Conservation (phyloP, 1,284 basidiomycete genomes). For the Trichosporon ovoides region DNA sequence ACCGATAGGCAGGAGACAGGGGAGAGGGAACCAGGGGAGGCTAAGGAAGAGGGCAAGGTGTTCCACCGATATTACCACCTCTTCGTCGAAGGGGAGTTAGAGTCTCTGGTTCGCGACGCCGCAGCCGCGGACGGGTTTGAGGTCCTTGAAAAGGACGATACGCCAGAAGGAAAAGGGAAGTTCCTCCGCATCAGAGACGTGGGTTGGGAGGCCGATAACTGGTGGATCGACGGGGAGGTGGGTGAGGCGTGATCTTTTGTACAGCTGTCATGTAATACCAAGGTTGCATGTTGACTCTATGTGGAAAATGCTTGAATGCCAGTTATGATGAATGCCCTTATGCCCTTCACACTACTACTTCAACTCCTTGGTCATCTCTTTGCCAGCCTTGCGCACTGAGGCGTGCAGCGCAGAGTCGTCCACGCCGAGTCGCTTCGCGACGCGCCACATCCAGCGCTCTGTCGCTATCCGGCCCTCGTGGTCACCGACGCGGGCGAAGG, state of each 20-base stretch:
- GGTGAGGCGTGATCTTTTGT: constrained; percentile 15
- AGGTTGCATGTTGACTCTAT: neutral
- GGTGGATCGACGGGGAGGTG: constrained; percentile 49
- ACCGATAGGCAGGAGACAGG: neutral
- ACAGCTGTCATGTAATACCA: constrained; percentile 4
- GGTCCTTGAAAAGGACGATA: constrained; percentile 17
- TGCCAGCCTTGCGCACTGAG: neutral
- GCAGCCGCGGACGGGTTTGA: constrained; percentile 57
- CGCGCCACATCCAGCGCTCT: constrained; percentile 19
- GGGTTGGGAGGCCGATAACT: constrained; percentile 66
- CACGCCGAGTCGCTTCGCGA: neutral
- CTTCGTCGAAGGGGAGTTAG: constrained; percentile 74
- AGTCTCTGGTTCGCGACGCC: constrained; percentile 58
- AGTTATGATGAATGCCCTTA: neutral
- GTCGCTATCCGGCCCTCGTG: constrained; percentile 20
- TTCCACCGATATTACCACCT: constrained; percentile 91
- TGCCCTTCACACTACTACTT: neutral
- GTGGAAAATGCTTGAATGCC: no score
- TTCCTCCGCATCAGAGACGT: constrained; percentile 63
- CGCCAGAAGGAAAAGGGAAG: constrained; percentile 30
- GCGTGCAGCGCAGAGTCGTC: neutral
- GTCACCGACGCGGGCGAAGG: constrained; percentile 29
- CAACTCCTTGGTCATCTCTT: constrained; percentile 1
- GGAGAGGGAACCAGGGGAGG: neutral
- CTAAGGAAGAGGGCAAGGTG: constrained; percentile 43